Evolutionary conservation across 345 rosid genomes (phyloP).

Genomic region (Gossypium arboreum): DNA sequence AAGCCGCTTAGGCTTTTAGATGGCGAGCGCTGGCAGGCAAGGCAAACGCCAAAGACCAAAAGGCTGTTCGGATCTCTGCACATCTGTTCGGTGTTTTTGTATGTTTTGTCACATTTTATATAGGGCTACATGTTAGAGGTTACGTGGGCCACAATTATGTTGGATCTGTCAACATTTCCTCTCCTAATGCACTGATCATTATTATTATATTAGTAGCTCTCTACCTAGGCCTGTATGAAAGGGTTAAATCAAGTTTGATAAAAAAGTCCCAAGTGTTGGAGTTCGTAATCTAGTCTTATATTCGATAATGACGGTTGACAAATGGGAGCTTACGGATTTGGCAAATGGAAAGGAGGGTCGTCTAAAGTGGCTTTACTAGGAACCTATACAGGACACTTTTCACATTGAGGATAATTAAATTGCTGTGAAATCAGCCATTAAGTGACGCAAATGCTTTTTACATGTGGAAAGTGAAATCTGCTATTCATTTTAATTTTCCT

Average conservation of each 20-base stretch:
- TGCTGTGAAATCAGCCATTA: too few relatives aligned
- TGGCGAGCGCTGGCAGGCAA: slow-evolving; percentile 13
- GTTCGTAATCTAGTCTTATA: neutral
- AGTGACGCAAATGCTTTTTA: neutral
- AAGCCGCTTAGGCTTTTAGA: slow-evolving; percentile 13
- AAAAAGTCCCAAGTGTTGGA: neutral
- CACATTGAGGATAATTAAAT: too few relatives aligned
- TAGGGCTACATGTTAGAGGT: neutral
- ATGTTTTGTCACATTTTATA: neutral
- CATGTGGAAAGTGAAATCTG: neutral
- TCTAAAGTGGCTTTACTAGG: neutral
- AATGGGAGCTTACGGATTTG: neutral
- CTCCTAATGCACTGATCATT: neutral
- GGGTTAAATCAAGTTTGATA: neutral
- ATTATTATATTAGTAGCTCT: neutral
- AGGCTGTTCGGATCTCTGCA: neutral
- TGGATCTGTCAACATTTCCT: slow-evolving; percentile 19
- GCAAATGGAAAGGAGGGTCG: too few relatives aligned
- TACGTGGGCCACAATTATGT: slow-evolving; percentile 7
- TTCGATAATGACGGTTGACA: neutral
- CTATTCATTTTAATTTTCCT: neutral
- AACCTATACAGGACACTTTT: too few relatives aligned
- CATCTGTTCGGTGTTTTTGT: neutral
- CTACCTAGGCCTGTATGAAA: neutral
- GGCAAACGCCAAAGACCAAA: neutral